Base-by-base conservation (phyloP, 495 filamentous ascomycete genomes). In the Penicillium bovifimosum region DNA sequence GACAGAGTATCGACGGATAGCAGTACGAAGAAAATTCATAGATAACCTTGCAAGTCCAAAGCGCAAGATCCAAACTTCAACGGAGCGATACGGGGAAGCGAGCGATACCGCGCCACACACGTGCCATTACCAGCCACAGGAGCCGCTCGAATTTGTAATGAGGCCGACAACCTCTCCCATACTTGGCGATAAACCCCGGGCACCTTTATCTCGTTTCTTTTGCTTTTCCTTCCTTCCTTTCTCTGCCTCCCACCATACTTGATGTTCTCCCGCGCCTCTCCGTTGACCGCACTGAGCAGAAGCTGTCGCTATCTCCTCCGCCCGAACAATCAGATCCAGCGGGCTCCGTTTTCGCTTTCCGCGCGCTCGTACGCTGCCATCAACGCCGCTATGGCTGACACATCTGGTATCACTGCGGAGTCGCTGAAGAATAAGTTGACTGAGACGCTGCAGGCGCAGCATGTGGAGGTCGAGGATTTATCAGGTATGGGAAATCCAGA, bases 401-500 rank as follows among this genome's bases (percentile, higher is more conserved):
- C 78, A 47, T 71, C 77, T 7, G 76, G 83, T 31, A 81, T 96
- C 42, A 91, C 91, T 17, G 77, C 85, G 31, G 81, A 78, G 28
- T 79, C 77, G 35, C 72, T 98, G 39, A 81, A 78, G 65, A 65
- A 68, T 20, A 89, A 87, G 47, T 74, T 98, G 49, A 78, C 76
- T 6, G 80, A 86, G 49, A 80, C 85, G 53, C 76, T 98, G 39
- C 80, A 85, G 48, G 92, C 92, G 11, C 80, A 80, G 35, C 82
- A 95, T 72, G 92, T 96, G 48, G 87, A 96, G 62, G 88, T 98
- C 60, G 85, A 88, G 57, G 93, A 98, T 68, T 82, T 92, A 72
- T 96, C 90, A 40, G 93, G 93, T 96, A 83, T 50, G 62, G 68
- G 38, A 43, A 11, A 29, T 28, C 14, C 18, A 11, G 27, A 44